Evolutionary conservation across 257 asterid species (phyloP).

Genomic region (Solanum virginianum): DNA sequence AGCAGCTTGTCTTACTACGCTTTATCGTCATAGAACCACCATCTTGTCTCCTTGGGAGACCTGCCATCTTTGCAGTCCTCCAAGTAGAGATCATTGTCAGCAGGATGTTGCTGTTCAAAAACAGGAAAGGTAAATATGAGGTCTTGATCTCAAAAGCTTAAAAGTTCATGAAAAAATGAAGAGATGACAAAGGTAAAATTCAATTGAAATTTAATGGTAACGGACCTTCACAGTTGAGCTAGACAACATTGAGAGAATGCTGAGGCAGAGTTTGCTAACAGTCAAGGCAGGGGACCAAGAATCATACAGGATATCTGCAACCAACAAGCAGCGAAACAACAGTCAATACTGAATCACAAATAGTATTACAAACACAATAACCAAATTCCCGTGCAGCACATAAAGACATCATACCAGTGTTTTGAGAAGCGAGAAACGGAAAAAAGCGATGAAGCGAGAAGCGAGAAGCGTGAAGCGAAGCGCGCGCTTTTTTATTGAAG

Average conservation of each 20-base stretch:
- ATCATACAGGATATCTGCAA: slow-evolving; percentile 79
- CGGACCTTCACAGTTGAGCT: slow-evolving; percentile 87
- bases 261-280: slow-evolving; percentile 88
- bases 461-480: too few species aligned
- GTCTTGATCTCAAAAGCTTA: background rate
- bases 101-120: slow-evolving; percentile 76
- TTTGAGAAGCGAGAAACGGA: too few species aligned
- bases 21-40: slow-evolving; percentile 99
- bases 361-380: background rate
- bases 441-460: too few species aligned
- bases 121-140: background rate
- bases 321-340: background rate
- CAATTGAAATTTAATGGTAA: background rate
- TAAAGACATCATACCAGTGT: background rate
- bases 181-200: background rate
- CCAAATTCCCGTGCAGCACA: background rate
- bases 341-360: background rate
- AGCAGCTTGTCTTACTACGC: slow-evolving; percentile 27
- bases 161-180: background rate
- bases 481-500: too few species aligned
- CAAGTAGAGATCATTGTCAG: slow-evolving; percentile 94
- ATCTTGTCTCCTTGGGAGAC: slow-evolving; percentile 97
- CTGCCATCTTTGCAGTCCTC: slow-evolving; percentile 85
- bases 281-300: slow-evolving; percentile 99
- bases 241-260: slow-evolving; percentile 96